These are phyloP conservation scores for apple (Malus domestica) DNA, from an alignment of 306 rosid genomes.

Conservation along the genomic window ASM211411v1 NC_041796.1:17766501-17767000, in stretches of 20 bases:
- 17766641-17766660: conserved; percentile 12
- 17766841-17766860: too few relatives aligned
- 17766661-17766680: conserved; percentile 12
- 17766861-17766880: too few relatives aligned
- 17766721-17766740: conserved; percentile 14
- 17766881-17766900: too few relatives aligned
- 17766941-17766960: conserved; percentile 18
- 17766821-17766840: too few relatives aligned
- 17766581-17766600: not conserved
- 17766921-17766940: not conserved
- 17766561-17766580: too few relatives aligned
- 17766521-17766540: not conserved
- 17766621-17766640: conserved; percentile 3
- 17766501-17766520: not conserved
- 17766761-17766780: not conserved
- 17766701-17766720: conserved; percentile 24
- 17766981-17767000: conserved; percentile 7
- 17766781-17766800: too few relatives aligned
- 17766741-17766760: not conserved
- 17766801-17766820: too few relatives aligned
- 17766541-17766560: too few relatives aligned
- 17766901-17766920: not conserved
- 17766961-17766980: conserved; percentile 10
- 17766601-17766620: not conserved
- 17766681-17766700: conserved; percentile 24